These are phyloP conservation scores for Fusarium napiforme DNA, from an alignment of 2,329 filamentous ascomycete species.

Conservation along the genomic window DNA sequence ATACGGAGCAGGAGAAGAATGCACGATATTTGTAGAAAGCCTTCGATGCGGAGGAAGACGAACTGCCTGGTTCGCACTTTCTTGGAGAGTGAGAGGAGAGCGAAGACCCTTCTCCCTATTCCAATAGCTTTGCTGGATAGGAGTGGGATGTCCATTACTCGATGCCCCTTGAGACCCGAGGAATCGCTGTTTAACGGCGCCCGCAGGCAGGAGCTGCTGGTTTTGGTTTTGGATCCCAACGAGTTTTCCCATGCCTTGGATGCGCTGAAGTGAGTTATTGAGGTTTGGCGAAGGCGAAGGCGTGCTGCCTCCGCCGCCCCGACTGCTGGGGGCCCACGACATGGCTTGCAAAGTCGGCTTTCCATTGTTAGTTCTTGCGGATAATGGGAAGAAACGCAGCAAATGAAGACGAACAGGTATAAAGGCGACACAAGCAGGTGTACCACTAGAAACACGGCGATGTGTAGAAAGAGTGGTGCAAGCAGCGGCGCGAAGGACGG, in stretches of 20 bases:
- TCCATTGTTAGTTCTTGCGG: not conserved
- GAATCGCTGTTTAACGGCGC: not conserved
- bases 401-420: not conserved
- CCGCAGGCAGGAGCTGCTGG: constrained; percentile 11
- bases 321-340: not conserved
- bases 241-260: not conserved
- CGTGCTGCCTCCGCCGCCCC: not conserved
- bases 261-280: constrained; percentile 5
- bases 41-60: not conserved
- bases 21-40: not conserved
- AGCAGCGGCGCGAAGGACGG: not conserved
- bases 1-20: not conserved
- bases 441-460: not conserved
- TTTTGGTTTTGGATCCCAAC: not conserved
- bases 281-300: constrained; percentile 7
- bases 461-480: not conserved
- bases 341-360: not conserved
- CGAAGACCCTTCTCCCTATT: not conserved
- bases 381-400: not conserved
- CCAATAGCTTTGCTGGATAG: not conserved
- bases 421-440: not conserved
- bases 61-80: not conserved
- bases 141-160: not conserved
- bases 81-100: not conserved
- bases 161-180: not conserved